Evolutionary conservation across 2,329 filamentous ascomycete species (phyloP).

Genomic region (Fusarium denticulatum): DNA sequence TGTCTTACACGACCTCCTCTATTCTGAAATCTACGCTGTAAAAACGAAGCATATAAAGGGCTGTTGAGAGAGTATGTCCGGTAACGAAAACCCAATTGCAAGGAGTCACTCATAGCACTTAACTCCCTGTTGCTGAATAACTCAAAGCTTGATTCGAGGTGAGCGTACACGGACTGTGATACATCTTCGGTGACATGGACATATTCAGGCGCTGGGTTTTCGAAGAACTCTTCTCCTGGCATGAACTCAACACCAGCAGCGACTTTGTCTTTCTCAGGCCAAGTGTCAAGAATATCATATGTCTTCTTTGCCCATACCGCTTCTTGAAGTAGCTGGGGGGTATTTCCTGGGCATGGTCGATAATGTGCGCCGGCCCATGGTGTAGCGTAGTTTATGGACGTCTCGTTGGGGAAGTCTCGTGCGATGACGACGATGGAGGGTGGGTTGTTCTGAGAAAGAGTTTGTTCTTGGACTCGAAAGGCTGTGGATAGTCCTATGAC

Average conservation of each 20-base stretch:
- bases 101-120: not conserved
- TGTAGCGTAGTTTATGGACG: constrained; percentile 3
- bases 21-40: not conserved
- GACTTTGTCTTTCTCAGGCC: not conserved
- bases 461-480: not conserved
- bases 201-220: not conserved
- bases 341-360: not conserved
- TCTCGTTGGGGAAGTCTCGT: not conserved
- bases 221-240: not conserved
- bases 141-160: not conserved
- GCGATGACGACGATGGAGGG: not conserved
- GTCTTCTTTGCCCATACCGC: not conserved
- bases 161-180: not conserved
- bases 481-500: constrained; percentile 1
- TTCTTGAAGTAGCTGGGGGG: not conserved
- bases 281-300: not conserved
- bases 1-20: not conserved
- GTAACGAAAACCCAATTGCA: not conserved
- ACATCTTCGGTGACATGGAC: not conserved
- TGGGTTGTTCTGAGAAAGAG: not conserved
- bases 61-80: constrained; percentile 1
- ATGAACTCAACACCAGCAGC: not conserved
- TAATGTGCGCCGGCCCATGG: constrained; percentile 11
- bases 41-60: not conserved
- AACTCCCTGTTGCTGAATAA: not conserved